A percentile compares a stretch with the other conserved stretches of the same genome.
Conservation (phyloP, 768 basidiomycete species). For the Boletus speciosus region DNA sequence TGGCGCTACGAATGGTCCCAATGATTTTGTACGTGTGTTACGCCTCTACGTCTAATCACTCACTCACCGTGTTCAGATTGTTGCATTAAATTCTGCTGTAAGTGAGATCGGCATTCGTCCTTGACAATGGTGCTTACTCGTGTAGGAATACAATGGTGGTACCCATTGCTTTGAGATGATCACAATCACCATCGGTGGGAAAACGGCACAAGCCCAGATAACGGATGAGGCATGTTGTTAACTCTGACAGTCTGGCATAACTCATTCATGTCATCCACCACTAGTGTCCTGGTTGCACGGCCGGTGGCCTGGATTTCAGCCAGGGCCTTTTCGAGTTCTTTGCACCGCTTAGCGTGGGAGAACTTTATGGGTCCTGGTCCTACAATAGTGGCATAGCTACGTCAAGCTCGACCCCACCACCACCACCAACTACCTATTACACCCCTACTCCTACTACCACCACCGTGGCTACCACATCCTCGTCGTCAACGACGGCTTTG, state of each 20-base stretch:
- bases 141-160: slow-evolving; percentile 40
- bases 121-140: background rate
- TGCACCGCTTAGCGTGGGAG: slow-evolving; percentile 32
- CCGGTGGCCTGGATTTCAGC: slow-evolving; percentile 46
- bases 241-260: background rate
- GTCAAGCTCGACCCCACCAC: slow-evolving; percentile 17
- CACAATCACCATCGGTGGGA: slow-evolving; percentile 39
- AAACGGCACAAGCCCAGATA: slow-evolving; percentile 40
- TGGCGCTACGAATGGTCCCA: slow-evolving; percentile 19
- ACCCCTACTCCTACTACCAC: slow-evolving; percentile 19
- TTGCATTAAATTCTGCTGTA: slow-evolving; percentile 42
- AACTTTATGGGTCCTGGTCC: slow-evolving; percentile 40
- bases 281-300: slow-evolving; percentile 40
- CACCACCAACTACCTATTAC: slow-evolving; percentile 20
- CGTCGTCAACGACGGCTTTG: slow-evolving; percentile 4
- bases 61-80: slow-evolving; percentile 33
- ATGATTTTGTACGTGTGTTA: slow-evolving; percentile 24
- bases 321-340: slow-evolving; percentile 44
- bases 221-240: slow-evolving; percentile 39
- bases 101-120: slow-evolving; percentile 5
- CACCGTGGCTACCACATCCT: slow-evolving; percentile 7
- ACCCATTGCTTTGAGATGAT: slow-evolving; percentile 44
- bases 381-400: slow-evolving; percentile 27
- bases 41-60: background rate
- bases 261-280: background rate